Percentiles rank a stretch among this genome's conserved stretches.
Conservation (phyloP, 208 protist species). For the Leishmania tarentolae region DNA sequence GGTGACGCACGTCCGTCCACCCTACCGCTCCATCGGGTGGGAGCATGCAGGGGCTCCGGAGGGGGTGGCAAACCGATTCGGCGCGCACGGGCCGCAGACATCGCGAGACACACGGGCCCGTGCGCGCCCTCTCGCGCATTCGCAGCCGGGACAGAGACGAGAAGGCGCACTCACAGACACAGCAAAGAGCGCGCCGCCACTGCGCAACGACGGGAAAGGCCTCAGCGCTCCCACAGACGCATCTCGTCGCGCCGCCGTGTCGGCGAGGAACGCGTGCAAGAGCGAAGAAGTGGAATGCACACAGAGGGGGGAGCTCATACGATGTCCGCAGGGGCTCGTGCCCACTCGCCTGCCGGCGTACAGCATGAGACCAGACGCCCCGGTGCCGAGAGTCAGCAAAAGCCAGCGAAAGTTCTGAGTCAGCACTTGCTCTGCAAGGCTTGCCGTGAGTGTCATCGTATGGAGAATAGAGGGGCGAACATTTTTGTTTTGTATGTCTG, state of each 20-base stretch:
- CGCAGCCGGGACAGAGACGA: not conserved
- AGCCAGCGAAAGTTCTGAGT: not conserved
- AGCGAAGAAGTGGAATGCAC: not conserved
- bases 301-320: not conserved
- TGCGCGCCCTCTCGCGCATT: not conserved
- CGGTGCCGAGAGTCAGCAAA: not conserved
- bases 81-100: not conserved
- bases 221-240: not conserved
- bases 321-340: not conserved
- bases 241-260: not conserved
- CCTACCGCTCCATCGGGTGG: too few species aligned
- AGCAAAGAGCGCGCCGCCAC: not conserved
- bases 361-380: not conserved
- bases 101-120: not conserved
- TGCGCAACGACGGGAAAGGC: not conserved
- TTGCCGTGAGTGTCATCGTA: not conserved
- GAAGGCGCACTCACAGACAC: not conserved
- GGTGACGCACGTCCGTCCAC: not conserved
- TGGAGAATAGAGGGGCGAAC: not conserved
- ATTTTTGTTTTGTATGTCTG: not conserved
- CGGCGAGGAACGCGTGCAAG: not conserved
- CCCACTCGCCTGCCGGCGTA: not conserved
- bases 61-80: not conserved
- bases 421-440: not conserved
- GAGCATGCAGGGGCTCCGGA: not conserved